Evolutionary conservation across 306 rosid species (phyloP).

Genomic region (Rosa persica): DNA sequence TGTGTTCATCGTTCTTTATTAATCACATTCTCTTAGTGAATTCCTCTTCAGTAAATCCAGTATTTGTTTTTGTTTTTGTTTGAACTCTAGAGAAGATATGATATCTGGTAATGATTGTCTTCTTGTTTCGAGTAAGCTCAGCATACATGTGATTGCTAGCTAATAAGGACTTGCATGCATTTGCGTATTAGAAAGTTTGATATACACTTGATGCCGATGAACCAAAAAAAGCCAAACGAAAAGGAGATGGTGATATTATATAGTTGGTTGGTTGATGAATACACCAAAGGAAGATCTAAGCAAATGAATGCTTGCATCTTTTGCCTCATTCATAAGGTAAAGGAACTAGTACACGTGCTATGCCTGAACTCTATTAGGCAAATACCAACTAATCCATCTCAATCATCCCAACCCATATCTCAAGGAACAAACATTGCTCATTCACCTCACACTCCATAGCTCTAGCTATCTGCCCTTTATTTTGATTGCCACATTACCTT

Average conservation of each 20-base stretch:
- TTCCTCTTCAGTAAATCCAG: background rate
- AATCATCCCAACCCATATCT: constrained; percentile 33
- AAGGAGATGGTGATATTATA: background rate
- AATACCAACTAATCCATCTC: constrained; percentile 35
- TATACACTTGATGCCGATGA: background rate
- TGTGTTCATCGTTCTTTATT: background rate
- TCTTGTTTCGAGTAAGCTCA: background rate
- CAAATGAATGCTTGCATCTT: background rate
- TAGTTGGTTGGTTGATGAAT: background rate
- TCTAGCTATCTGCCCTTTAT: background rate
- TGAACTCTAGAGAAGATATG: background rate
- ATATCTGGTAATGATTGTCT: background rate
- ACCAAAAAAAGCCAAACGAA: constrained; percentile 12
- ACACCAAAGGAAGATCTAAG: background rate
- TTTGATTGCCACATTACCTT: constrained; percentile 32
- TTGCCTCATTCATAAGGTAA: background rate
- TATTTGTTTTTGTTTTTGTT: background rate
- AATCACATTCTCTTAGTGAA: background rate
- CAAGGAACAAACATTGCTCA: constrained; percentile 30
- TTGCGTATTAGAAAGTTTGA: background rate
- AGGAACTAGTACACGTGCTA: constrained; percentile 34
- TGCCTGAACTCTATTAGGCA: constrained; percentile 38
- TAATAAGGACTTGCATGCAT: constrained; percentile 9
- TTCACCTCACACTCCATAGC: constrained; percentile 3
- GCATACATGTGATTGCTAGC: constrained; percentile 13